Evolutionary conservation across 179 eudicot species (phyloP).

Genomic region (Corrigiola litoralis): DNA sequence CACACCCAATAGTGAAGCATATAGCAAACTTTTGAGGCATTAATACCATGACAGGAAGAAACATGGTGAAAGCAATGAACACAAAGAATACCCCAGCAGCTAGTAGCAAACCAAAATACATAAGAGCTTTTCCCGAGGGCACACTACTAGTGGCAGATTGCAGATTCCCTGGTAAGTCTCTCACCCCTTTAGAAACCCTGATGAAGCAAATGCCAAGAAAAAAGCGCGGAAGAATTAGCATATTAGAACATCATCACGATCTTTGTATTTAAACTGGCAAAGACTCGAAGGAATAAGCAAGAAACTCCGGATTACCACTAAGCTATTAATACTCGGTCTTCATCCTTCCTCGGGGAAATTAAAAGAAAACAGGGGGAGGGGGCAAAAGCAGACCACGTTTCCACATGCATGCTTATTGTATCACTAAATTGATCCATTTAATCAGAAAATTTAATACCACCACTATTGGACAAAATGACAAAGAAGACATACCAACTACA

Average conservation of each 20-base stretch:
- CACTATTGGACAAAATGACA: too few species aligned
- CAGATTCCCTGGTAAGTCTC: conserved; percentile 79
- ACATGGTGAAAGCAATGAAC: conserved; percentile 92
- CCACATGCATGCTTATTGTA: too few species aligned
- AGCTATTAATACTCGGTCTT: not conserved
- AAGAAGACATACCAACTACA: not conserved
- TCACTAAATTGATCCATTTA: too few species aligned
- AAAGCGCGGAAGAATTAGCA: conserved; percentile 1
- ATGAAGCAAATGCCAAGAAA: conserved; percentile 7
- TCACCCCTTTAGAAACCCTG: conserved; percentile 93
- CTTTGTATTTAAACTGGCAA: not conserved
- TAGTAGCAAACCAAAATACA: conserved; percentile 84
- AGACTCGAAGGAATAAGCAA: not conserved
- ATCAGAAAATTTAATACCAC: too few species aligned
- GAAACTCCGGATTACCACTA: not conserved
- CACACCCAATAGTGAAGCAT: conserved; percentile 90
- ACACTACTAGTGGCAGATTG: conserved; percentile 86
- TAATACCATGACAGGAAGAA: conserved; percentile 92
- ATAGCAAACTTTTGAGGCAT: conserved; percentile 96
- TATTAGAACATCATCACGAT: not conserved
- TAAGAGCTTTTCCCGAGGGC: conserved; percentile 86
- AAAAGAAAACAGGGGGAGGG: too few species aligned
- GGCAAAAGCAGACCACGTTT: too few species aligned
- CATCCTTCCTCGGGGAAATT: too few species aligned
- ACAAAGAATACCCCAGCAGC: conserved; percentile 92